Evolutionary conservation across 768 basidiomycete species (phyloP).

Genomic region (Glaciozyma antarctica): DNA sequence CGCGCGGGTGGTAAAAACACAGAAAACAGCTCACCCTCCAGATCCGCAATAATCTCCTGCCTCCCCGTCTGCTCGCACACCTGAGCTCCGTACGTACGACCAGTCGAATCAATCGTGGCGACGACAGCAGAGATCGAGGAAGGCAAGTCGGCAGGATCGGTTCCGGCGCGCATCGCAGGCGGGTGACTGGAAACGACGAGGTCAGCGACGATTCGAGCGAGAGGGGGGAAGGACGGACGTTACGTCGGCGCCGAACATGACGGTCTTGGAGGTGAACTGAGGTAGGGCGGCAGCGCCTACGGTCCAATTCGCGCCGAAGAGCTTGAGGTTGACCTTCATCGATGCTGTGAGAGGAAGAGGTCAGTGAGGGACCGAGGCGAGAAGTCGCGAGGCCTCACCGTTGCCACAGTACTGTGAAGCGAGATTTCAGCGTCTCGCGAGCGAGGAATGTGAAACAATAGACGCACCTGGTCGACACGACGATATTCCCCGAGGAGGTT

Average conservation of each 20-base stretch:
- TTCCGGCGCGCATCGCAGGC: conserved; percentile 8
- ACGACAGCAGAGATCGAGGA: conserved; percentile 26
- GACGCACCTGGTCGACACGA: background rate
- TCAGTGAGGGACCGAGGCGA: background rate
- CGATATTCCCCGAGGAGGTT: background rate
- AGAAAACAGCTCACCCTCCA: background rate
- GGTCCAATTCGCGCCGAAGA: conserved; percentile 22
- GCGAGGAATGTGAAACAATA: background rate
- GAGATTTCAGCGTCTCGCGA: too few species aligned
- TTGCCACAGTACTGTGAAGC: conserved; percentile 26
- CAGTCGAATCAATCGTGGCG: background rate
- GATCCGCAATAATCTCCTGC: conserved; percentile 22
- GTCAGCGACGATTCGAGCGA: too few species aligned
- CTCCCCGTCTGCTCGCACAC: conserved; percentile 20
- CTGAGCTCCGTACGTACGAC: conserved; percentile 17
- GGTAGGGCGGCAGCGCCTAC: conserved; percentile 2
- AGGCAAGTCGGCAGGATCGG: conserved; percentile 4
- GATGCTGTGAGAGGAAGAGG: background rate
- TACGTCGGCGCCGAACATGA: conserved; percentile 24
- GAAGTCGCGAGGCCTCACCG: background rate
- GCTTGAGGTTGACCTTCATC: conserved; percentile 23
- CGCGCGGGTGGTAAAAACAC: too few species aligned
- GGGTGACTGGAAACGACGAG: background rate
- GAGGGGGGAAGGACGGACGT: conserved; percentile 2
- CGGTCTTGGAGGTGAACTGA: conserved; percentile 8